A percentile compares a stretch with the other conserved stretches of the same genome.
Conservation (phyloP, 2,329 filamentous ascomycete genomes). For the Pleomassaria siparia region DNA sequence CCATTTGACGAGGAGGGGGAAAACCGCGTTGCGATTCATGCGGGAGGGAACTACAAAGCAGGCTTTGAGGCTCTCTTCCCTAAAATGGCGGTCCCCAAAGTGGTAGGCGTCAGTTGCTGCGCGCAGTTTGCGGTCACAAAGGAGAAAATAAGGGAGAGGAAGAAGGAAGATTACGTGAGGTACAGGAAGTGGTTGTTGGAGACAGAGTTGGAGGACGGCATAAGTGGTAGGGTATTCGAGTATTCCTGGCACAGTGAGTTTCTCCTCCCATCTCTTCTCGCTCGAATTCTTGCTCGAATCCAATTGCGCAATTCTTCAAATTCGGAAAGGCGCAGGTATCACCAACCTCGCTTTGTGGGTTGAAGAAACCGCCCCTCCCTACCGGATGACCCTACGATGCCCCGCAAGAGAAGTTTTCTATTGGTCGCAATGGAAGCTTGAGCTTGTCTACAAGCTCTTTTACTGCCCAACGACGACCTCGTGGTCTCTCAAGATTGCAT, state of each 20-base stretch:
- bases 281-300: background rate
- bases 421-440: too few species aligned
- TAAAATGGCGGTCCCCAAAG: slow-evolving; percentile 41
- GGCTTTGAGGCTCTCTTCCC: slow-evolving; percentile 55
- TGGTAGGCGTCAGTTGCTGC: slow-evolving; percentile 56
- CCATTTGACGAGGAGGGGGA: slow-evolving; percentile 47
- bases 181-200: slow-evolving; percentile 53
- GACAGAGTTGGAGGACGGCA: slow-evolving; percentile 50
- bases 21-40: slow-evolving; percentile 48
- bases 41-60: slow-evolving; percentile 51
- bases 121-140: slow-evolving; percentile 57
- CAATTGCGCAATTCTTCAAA: background rate
- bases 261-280: background rate
- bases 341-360: too few species aligned
- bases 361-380: background rate
- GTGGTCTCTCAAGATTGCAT: background rate
- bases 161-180: slow-evolving; percentile 51
- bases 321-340: too few species aligned
- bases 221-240: slow-evolving; percentile 58
- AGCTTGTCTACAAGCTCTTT: too few species aligned
- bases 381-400: too few species aligned
- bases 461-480: background rate
- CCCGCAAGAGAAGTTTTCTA: background rate
- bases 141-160: slow-evolving; percentile 49
- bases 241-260: slow-evolving; percentile 62